Percentiles rank a stretch among this genome's conserved stretches.
Evolutionary conservation across 352 stramenopile genomes (phyloP).

Genomic region (Phytophthora foliorum): DNA sequence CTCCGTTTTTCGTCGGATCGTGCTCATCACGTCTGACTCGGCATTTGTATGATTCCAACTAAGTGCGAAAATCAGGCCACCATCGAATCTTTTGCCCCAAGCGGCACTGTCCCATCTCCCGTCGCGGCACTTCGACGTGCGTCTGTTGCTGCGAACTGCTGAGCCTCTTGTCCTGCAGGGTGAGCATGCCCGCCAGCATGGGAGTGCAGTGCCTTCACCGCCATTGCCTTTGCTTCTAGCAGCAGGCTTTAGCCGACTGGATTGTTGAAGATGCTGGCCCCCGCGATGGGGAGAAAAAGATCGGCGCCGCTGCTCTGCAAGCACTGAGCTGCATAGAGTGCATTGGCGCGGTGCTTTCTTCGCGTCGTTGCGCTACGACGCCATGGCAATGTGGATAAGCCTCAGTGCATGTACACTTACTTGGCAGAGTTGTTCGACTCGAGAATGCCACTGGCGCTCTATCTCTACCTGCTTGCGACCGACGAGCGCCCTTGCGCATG

Average conservation of each 20-base stretch:
- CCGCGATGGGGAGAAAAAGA: constrained; percentile 31
- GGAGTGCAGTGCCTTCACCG: neutral
- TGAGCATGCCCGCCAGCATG: neutral
- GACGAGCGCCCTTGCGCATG: constrained; percentile 1
- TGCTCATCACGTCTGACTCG: constrained; percentile 3
- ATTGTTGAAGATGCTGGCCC: constrained; percentile 21
- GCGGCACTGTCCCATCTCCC: neutral
- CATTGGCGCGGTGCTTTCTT: constrained; percentile 16
- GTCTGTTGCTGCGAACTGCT: neutral
- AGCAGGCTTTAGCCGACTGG: constrained; percentile 1
- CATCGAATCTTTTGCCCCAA: constrained; percentile 24
- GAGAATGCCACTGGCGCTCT: constrained; percentile 5
- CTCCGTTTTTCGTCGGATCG: no score
- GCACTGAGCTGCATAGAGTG: constrained; percentile 33
- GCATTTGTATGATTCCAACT: constrained; percentile 7
- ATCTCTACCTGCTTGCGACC: constrained; percentile 12
- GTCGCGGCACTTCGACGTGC: constrained; percentile 8
- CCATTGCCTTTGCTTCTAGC: neutral
- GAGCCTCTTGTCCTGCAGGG: no score
- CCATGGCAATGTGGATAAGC: constrained; percentile 9
- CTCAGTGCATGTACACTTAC: neutral
- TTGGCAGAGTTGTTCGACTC: constrained; percentile 1
- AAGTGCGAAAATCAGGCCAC: constrained; percentile 38
- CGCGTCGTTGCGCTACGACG: constrained; percentile 21
- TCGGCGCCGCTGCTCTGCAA: constrained; percentile 32